Evolutionary conservation across 371 early-diverging fungal genomes (phyloP), one percentile per base, ranked within the genome.

Genomic region (Gilbertella persicaria): DNA sequence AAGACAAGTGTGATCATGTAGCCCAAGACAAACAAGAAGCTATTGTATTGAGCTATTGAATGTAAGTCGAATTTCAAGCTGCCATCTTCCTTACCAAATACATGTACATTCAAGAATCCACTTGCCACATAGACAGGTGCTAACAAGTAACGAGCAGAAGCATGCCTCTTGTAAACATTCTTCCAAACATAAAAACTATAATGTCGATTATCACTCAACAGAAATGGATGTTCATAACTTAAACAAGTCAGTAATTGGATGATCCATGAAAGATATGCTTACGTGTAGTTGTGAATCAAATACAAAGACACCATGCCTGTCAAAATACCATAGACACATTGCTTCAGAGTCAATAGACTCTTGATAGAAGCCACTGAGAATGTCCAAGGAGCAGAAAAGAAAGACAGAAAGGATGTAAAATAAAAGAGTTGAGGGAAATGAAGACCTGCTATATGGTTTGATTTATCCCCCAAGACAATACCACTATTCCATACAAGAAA

Each of bases 121-220:
- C 83, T 65, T 3, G 78, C 23, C 12, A 85, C 45, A 62, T 97
- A 96, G 0, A 51, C 61, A 0, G 95, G 95, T 0, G 88, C 62
- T 3, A 87, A 60, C 1, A 76, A 48, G 59, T 92, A 95, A 19
- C 85, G 75, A 2, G 77, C 56, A 2, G 50, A 42, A 56, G 72
- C 58, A 53, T 88, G 82, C 10, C 78, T 60, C 0, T 81, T 79
- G 50, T 84, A 92, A 0, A 93, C 46, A 35, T 87, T 77, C 58
- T 85, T 88, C 96, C 97, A 97, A 19, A 98, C 50, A 65, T 98
- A 98, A 66, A 98, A 98, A 10, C 92, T 85, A 46, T 88, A 94
- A 77, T 98, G 98, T 30, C 97, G 82, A 65, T 98, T 98, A 62
- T 98, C 98, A 56, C 91, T 88, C 30, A 97, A 79, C 42, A 98